Base-by-base conservation (phyloP, 1,284 basidiomycete genomes). In the Rugosomyces carneus region DNA sequence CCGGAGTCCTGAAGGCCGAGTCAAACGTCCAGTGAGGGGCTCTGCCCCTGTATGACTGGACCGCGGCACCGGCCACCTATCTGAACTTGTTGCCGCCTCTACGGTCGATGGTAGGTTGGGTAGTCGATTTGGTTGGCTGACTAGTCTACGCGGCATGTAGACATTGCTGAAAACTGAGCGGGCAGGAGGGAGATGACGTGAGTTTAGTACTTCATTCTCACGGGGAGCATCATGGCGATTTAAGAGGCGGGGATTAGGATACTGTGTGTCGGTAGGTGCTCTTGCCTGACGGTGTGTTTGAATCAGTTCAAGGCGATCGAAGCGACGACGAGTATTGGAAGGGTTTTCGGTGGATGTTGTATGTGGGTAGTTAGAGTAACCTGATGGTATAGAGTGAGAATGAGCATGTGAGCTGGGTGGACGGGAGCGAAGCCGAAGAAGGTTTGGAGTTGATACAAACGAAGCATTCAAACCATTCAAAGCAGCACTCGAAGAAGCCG, bases 351-450 rank as follows among this genome's bases (percentile, higher is more conserved):
- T 1, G 1, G 19, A 37, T n/a, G 37, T 21, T 8, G 41, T 10
- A 10, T 31, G 23, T 10, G 35, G 19, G 20, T 42, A 13, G 9
- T 34, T 29, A 32, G 18, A 31, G n/a, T 16, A 9, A 40, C 34
- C 19, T 4, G 7, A 26, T 23, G 1, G 50, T 36, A 18, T 18
- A 29, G 9, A 44, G 44, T 15, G 48, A 20, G 50, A 37, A 26
- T 51, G 40, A 6, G 44, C 19, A n/a, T 50, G 47, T 13, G 37
- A 43, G 11, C 34, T 38, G n/a, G 47, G 35, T 4, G 51, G 44
- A 5, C 45, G 49, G 11, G 46, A 40, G n/a, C 49, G 51, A 9
- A 50, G 46, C 11, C 43, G 46, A 7, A 34, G 40, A 11, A 48
- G 42, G 31, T 36, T 43, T 10, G 45, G 29, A n/a, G 42, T 36